Evolutionary conservation across 768 basidiomycete species (phyloP).

Genomic region (Trametes coccinea): DNA sequence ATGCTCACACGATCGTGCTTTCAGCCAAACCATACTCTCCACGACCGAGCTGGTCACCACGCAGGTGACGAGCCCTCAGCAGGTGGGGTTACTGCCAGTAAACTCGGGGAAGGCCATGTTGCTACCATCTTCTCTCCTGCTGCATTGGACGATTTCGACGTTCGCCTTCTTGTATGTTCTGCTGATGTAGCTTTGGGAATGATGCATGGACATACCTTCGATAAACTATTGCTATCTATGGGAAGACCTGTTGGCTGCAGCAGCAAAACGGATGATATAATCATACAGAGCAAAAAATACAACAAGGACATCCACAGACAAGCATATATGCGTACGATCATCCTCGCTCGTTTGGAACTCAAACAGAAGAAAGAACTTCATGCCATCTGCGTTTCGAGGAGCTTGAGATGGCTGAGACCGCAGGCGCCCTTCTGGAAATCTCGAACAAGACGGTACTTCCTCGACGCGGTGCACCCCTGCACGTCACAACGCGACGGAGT

Average conservation of each 20-base stretch:
- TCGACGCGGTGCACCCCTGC: slow-evolving; percentile 50
- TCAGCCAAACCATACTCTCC: slow-evolving; percentile 22
- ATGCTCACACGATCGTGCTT: not conserved
- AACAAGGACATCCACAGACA: not conserved
- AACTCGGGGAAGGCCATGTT: slow-evolving; percentile 9
- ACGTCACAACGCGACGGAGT: slow-evolving; percentile 47
- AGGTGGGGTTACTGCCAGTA: slow-evolving; percentile 30
- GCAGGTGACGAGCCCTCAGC: slow-evolving; percentile 15
- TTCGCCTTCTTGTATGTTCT: slow-evolving; percentile 9
- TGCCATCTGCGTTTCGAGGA: slow-evolving; percentile 42
- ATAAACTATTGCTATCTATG: slow-evolving; percentile 18
- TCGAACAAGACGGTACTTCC: slow-evolving; percentile 67
- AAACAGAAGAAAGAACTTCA: slow-evolving; percentile 12
- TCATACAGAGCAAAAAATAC: no score
- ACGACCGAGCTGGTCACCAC: slow-evolving; percentile 23
- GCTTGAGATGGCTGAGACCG: slow-evolving; percentile 63
- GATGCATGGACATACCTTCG: not conserved
- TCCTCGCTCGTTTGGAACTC: no score
- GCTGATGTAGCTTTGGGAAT: not conserved
- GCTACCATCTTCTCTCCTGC: not conserved
- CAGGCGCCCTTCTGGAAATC: slow-evolving; percentile 67
- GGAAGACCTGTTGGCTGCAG: not conserved
- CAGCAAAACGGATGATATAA: no score
- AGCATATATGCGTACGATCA: not conserved
- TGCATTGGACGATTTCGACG: not conserved